Evolutionary conservation across 805 yeast species (phyloP).

Genomic region (Saturnispora mendoncae): DNA sequence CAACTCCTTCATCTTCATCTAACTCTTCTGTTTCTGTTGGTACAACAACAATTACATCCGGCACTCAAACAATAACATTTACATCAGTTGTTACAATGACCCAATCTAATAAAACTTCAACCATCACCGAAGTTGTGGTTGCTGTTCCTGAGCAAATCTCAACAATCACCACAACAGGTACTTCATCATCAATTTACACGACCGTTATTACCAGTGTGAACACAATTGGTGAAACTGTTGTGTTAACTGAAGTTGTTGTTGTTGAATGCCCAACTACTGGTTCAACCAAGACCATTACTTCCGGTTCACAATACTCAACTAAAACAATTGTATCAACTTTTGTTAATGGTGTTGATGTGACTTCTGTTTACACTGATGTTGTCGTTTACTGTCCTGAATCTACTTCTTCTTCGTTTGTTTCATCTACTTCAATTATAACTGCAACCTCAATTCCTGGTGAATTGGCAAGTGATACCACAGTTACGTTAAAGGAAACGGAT

Average conservation of each 20-base stretch:
- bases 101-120: neutral
- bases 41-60: neutral
- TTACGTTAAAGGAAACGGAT: neutral
- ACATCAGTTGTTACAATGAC: neutral
- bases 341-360: neutral
- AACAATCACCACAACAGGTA: neutral
- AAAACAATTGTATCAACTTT: neutral
- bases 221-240: neutral
- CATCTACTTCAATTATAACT: too few relatives aligned
- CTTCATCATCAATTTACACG: neutral
- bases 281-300: neutral
- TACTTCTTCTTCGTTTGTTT: too few relatives aligned
- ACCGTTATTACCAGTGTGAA: neutral
- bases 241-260: neutral
- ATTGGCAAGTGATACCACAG: neutral
- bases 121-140: neutral
- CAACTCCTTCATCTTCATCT: neutral
- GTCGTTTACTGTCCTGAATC: constrained; percentile 3
- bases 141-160: neutral
- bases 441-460: too few relatives aligned
- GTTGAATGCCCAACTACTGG: neutral
- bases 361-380: neutral
- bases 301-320: neutral
- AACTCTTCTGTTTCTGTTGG: neutral
- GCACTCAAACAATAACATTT: neutral